Evolutionary conservation across 805 yeast species (phyloP), one percentile per base, ranked within the genome.

Genomic region (Kluyveromyces lactis): DNA sequence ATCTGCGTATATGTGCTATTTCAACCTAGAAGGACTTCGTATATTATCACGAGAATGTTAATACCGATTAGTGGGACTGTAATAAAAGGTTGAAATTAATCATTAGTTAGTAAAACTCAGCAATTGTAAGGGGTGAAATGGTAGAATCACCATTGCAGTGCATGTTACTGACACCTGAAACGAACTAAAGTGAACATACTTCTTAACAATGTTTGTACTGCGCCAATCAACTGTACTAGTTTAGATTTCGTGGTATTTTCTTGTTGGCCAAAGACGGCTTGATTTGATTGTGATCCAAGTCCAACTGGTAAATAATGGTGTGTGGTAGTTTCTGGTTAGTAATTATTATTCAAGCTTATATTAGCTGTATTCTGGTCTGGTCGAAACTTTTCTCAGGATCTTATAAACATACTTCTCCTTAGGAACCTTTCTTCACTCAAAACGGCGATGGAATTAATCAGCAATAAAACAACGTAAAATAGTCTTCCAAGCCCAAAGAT

Each of bases 351-450:
- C 7, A 5, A 27, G 16, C 6, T 11, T 7, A 27, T 5, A 5
- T 15, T 9, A 21, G 9, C 6, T 21, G 9, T 6, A 10, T 11
- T 10, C 17, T n/a, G 24, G 16, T 18, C 9, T 6, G 24, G 24
- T 6, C 24, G 24, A 9, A 6, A 9, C 9, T 21, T 21, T 6
- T 9, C 5, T 7, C 11, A 27, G n/a, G 30, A 5, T 11, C 5
- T 6, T 11, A 5, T 6, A 27, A 27, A 44, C 59, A 43, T 47
- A 53, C 60, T 73, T 62, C 95, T 67, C 51, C 79, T 78, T 43
- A 84, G 66, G 52, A 84, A 84, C 42, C 95, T 65, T 52, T 84
- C 92, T 51, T 84, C 94, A 55, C 82, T 81, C 38, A 84, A 69
- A 26, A 84, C 80, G 0, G 92, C 92, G 21, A 84, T 73, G 0